Percentiles rank a stretch among this genome's conserved stretches.
Conservation (phyloP, 176 grass and related monocot genomes). For the Eleusine coracana region DNA sequence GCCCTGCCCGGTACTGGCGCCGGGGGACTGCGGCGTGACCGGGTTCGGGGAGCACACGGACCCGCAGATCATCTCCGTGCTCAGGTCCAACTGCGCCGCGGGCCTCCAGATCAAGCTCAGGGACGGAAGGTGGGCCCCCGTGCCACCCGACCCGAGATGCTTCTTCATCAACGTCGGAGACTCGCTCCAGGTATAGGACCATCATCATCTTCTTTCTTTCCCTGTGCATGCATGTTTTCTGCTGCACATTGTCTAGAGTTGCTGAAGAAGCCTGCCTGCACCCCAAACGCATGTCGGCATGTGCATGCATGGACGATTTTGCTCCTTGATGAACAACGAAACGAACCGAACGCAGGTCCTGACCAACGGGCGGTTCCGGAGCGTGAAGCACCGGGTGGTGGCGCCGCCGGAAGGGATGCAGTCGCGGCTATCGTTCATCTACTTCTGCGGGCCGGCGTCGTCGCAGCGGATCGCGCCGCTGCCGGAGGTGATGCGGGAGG, state of each 20-base stretch:
- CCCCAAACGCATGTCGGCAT: background rate
- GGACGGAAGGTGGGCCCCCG: conserved; percentile 75
- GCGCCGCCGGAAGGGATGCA: conserved; percentile 48
- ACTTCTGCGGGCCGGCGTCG: conserved; percentile 65
- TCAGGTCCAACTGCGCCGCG: conserved; percentile 70
- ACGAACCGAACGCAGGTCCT: conserved; percentile 46
- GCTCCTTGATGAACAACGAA: background rate
- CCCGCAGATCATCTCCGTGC: conserved; percentile 88
- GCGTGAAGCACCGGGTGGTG: conserved; percentile 86
- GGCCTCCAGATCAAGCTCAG: conserved; percentile 74
- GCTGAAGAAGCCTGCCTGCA: background rate
- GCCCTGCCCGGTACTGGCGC: conserved; percentile 41
- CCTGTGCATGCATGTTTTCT: too few species aligned
- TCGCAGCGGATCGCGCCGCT: conserved; percentile 61
- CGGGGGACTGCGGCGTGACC: conserved; percentile 51
- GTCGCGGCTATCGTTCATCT: conserved; percentile 76
- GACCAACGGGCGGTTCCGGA: conserved; percentile 81
- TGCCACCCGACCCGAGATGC: conserved; percentile 58
- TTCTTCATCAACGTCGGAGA: conserved; percentile 94
- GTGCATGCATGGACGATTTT: background rate
- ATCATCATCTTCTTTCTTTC: background rate
- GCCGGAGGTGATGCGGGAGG: conserved; percentile 57
- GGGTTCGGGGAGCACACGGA: conserved; percentile 98
- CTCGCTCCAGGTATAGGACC: conserved; percentile 58
- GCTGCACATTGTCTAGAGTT: background rate